Base-by-base conservation (phyloP, 768 basidiomycete species). In the Dentipellis sp. region DNA sequence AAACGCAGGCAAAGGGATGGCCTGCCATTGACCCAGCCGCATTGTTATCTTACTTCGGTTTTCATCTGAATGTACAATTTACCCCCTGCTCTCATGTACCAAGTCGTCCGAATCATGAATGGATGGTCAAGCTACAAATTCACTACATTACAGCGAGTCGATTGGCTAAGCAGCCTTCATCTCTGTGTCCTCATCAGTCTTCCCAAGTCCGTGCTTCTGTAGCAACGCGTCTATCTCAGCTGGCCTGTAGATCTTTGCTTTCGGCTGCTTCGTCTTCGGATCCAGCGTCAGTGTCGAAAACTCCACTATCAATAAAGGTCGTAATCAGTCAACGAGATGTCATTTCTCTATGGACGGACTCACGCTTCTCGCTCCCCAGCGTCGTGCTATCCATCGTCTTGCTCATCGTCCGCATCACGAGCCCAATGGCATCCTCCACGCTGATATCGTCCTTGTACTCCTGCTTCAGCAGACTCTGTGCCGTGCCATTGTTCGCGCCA, bases 341-440 rank as follows among this genome's bases (percentile, higher is more conserved):
- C 45, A 46, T 56, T 36, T 53, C 29, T 42, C 23, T 23, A 45
- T 9, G 42, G 49, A 17, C 14, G 19, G 11, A 71, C 93, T 66
- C 64, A 97, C 97, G 75, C 71, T 97, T 98, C 74, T 99, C 97
- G 66, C 91, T 94, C 35, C 91, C 89, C 59, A 99, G 70, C 47
- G 92, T 97, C 34, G 95, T 97, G 60, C 91, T 94, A 67, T 99
- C 97, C 95, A 99, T 97, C 54, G 95, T 97, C 81, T 97, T 98
- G 78, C 93, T 94, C 93, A 99, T 94, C 53, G 92, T 88, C 72
- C 84, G 87, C 62, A 98, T 77, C 47, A 89, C 92, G 19, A 99
- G 77, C n/a, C 82, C 86, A 62, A 95, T 87, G 19, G 94, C 94
- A 49, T 95, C 94, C 67, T 94, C 89, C 40, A 98, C 79, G 11